These are phyloP conservation scores for Microstroma glucosiphilum DNA, from an alignment of 1,284 basidiomycete genomes.

Conservation along the genomic window DNA sequence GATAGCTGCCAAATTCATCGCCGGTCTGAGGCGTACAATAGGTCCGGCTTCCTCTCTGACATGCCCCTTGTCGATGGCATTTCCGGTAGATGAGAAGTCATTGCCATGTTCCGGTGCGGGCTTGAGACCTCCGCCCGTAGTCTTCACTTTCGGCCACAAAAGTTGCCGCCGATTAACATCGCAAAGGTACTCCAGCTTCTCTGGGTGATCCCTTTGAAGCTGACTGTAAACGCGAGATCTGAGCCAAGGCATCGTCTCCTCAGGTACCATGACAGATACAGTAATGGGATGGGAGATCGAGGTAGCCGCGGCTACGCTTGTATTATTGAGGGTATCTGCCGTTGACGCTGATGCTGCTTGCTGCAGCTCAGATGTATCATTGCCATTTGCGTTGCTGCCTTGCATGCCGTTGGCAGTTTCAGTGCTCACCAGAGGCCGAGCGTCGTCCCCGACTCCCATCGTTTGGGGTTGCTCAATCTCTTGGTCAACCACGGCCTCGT, in stretches of 20 bases:
- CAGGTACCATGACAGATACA: slow-evolving; percentile 11
- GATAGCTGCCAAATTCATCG: slow-evolving; percentile 2
- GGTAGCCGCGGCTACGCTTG: neutral
- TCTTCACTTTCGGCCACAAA: neutral
- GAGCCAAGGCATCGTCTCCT: slow-evolving; percentile 3
- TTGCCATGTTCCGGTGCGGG: neutral
- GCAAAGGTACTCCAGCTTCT: neutral
- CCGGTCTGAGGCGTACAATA: neutral
- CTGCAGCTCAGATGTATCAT: too few relatives aligned
- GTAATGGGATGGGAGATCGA: slow-evolving; percentile 3
- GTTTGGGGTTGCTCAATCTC: slow-evolving; percentile 15
- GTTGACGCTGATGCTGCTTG: neutral
- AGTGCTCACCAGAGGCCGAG: neutral
- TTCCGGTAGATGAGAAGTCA: neutral
- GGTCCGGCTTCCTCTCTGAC: neutral
- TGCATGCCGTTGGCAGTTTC: neutral
- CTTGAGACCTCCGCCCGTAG: too few relatives aligned
- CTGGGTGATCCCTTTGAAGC: neutral
- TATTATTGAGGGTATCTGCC: neutral
- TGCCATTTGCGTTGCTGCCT: too few relatives aligned
- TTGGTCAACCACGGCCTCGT: slow-evolving; percentile 48
- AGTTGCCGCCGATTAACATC: neutral
- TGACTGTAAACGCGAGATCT: slow-evolving; percentile 1
- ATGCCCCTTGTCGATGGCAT: too few relatives aligned
- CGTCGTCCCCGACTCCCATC: neutral